A percentile compares a stretch with the other conserved stretches of the same genome.
These are phyloP conservation scores for Mrakia blollopis DNA, from an alignment of 768 basidiomycete species.

Conservation along the genomic window DNA sequence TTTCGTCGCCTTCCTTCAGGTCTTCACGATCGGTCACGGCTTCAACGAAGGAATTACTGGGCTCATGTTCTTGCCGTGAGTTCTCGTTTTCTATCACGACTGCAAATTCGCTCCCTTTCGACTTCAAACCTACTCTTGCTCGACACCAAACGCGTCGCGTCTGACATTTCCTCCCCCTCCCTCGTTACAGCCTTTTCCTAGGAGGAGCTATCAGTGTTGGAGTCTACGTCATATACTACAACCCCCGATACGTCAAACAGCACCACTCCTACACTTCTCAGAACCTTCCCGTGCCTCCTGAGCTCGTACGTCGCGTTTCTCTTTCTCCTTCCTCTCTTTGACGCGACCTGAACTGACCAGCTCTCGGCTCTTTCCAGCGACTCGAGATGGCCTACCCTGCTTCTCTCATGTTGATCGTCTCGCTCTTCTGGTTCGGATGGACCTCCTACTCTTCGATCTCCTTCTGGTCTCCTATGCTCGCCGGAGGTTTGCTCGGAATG, in stretches of 20 bases:
- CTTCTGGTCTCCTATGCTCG: slow-evolving; percentile 42
- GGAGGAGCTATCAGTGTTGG: slow-evolving; percentile 40
- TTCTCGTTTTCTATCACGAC: background rate
- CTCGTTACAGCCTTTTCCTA: slow-evolving; percentile 33
- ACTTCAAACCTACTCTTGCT: no score
- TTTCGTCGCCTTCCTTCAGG: no score
- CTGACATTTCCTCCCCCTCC: no score
- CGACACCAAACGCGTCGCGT: background rate
- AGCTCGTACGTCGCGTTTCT: slow-evolving; percentile 3
- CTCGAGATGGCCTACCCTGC: slow-evolving; percentile 27
- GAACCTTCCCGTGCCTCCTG: slow-evolving; percentile 33
- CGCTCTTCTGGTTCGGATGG: slow-evolving; percentile 32
- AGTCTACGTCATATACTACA: slow-evolving; percentile 43
- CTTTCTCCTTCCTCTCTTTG: no score
- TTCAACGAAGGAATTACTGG: slow-evolving; percentile 44
- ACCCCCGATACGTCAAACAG: slow-evolving; percentile 43
- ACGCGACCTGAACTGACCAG: no score
- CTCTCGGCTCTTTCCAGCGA: background rate
- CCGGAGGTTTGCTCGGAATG: slow-evolving; percentile 41
- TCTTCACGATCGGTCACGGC: slow-evolving; percentile 42
- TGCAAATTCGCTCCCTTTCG: no score
- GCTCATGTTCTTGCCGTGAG: slow-evolving; percentile 42
- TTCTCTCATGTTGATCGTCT: slow-evolving; percentile 1
- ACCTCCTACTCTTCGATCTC: slow-evolving; percentile 35
- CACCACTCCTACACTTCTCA: slow-evolving; percentile 39